Percentiles rank a stretch among this genome's conserved stretches.
These are phyloP conservation scores for Hyaloperonospora brassicae DNA, from an alignment of 352 stramenopile species.

Conservation along the genomic window DNA sequence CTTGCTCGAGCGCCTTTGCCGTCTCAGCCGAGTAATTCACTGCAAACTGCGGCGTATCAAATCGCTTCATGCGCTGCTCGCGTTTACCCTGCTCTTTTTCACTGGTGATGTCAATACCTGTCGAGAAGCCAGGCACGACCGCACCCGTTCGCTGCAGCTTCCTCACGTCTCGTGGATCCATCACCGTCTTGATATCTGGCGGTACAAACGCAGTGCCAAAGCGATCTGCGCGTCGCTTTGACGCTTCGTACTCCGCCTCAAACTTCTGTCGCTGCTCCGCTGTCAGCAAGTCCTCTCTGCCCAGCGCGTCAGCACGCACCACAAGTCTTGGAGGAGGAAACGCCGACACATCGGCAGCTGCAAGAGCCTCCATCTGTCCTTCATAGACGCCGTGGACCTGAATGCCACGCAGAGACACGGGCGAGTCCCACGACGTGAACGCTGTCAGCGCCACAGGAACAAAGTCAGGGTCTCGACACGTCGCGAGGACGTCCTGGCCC, in stretches of 20 bases:
- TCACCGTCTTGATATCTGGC: conserved; percentile 65
- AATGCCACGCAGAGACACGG: conserved; percentile 42
- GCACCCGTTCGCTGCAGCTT: conserved; percentile 66
- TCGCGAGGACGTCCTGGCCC: conserved; percentile 50
- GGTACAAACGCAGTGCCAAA: conserved; percentile 60
- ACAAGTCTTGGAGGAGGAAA: conserved; percentile 42
- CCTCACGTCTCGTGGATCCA: conserved; percentile 69
- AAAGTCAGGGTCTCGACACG: conserved; percentile 34
- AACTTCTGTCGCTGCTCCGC: conserved; percentile 44
- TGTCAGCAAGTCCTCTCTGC: conserved; percentile 51
- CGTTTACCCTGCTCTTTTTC: conserved; percentile 57
- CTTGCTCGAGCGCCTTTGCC: conserved; percentile 46
- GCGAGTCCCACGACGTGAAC: conserved; percentile 63
- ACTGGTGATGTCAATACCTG: conserved; percentile 64
- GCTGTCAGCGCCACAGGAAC: conserved; percentile 35
- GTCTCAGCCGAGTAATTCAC: conserved; percentile 59
- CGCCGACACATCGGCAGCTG: conserved; percentile 27
- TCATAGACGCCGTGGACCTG: conserved; percentile 31
- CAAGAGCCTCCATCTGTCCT: conserved; percentile 19
- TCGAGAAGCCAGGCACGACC: conserved; percentile 51
- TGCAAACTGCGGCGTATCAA: conserved; percentile 68
- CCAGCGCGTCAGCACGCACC: conserved; percentile 51
- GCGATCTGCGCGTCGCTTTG: conserved; percentile 44
- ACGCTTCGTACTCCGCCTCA: conserved; percentile 32
- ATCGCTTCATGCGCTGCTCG: conserved; percentile 70